Conservation (phyloP, 2,329 filamentous ascomycete species). For the Penicillium sp. region DNA sequence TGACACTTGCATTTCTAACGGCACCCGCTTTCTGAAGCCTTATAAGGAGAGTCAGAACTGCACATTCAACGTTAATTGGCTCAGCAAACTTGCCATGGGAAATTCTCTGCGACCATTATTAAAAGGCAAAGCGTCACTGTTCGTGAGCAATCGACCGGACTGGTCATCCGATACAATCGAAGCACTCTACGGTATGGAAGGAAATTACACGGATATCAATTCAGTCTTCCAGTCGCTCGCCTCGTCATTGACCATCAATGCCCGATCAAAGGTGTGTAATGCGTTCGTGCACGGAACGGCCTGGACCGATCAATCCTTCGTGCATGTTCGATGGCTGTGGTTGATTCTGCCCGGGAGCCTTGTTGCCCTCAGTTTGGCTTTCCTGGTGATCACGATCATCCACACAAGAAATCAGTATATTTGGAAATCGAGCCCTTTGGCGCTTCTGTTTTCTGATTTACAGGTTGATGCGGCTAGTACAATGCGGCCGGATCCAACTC, state of each 20-base stretch:
- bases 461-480: conserved; percentile 18
- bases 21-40: conserved; percentile 10
- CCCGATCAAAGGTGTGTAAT: conserved; percentile 24
- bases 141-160: conserved; percentile 24
- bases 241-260: conserved; percentile 22
- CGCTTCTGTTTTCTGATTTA: conserved; percentile 28
- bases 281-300: conserved; percentile 18
- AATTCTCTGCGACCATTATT: conserved; percentile 25
- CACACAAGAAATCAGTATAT: conserved; percentile 31
- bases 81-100: conserved; percentile 22
- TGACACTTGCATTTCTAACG: conserved; percentile 27
- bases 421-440: conserved; percentile 31
- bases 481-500: conserved; percentile 17
- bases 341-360: conserved; percentile 23
- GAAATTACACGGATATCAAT: conserved; percentile 25
- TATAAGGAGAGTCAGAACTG: conserved; percentile 15
- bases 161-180: conserved; percentile 26
- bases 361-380: conserved; percentile 51
- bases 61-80: conserved; percentile 24
- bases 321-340: conserved; percentile 30
- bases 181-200: conserved; percentile 24
- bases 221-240: conserved; percentile 23
- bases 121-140: conserved; percentile 20
- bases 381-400: conserved; percentile 52
- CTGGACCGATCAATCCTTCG: conserved; percentile 25